Evolutionary conservation across 176 grass and related monocot species (phyloP).

Genomic region (Bonia amplexicaulis): DNA sequence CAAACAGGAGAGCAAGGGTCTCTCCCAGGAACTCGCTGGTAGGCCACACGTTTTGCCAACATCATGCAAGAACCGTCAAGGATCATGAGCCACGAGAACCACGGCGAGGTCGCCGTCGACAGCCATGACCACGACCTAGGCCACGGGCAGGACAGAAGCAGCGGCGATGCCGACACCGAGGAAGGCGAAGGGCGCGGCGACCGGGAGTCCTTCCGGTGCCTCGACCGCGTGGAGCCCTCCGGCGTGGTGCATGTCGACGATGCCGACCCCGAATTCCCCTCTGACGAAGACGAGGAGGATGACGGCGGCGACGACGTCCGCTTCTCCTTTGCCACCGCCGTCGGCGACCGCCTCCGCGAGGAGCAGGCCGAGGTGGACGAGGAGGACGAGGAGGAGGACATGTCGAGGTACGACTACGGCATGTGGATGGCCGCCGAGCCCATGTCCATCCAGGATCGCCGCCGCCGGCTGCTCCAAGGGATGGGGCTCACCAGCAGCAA

Average conservation of each 20-base stretch:
- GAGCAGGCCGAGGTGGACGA: conserved; percentile 18
- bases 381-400: conserved; percentile 34
- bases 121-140: neutral
- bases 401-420: conserved; percentile 44
- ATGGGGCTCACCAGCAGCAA: conserved; percentile 74
- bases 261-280: conserved; percentile 32
- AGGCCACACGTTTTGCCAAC: conserved; percentile 34
- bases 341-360: conserved; percentile 26
- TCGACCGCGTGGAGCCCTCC: conserved; percentile 43
- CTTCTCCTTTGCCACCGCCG: conserved; percentile 23
- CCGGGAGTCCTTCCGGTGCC: conserved; percentile 43
- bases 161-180: neutral
- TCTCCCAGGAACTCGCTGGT: conserved; percentile 1
- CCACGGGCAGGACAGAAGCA: neutral
- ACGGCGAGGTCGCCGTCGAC: conserved; percentile 2
- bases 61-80: conserved; percentile 26
- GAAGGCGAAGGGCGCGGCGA: neutral
- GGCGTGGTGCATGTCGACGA: neutral
- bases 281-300: conserved; percentile 24
- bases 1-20: conserved; percentile 22
- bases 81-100: conserved; percentile 15
- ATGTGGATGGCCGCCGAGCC: conserved; percentile 70
- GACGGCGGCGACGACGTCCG: conserved; percentile 37
- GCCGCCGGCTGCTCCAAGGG: conserved; percentile 32
- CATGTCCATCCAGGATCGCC: conserved; percentile 62